These are phyloP conservation scores for Pichia sp. DNA, from an alignment of 1,139 yeast genomes.

Conservation along the genomic window DNA sequence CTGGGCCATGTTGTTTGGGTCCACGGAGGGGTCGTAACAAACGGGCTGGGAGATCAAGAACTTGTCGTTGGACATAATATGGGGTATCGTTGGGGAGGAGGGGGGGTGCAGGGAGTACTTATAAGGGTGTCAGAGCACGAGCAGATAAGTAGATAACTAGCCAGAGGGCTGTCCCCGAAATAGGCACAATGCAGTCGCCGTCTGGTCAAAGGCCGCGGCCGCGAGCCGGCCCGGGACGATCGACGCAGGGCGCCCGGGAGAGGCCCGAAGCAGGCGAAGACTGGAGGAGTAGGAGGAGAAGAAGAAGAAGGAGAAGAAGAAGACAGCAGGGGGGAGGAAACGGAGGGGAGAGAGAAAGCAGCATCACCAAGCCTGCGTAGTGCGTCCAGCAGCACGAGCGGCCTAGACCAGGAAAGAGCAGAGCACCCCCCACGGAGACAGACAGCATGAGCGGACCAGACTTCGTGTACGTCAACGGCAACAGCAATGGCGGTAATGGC, in stretches of 20 bases:
- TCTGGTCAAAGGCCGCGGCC: no score
- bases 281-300: no score
- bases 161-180: no score
- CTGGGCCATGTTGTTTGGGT: conserved; percentile 30
- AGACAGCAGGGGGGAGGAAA: background rate
- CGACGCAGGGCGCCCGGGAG: no score
- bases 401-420: background rate
- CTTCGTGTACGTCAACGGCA: background rate
- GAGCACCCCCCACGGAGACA: background rate
- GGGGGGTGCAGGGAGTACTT: no score
- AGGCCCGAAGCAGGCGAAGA: no score
- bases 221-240: no score
- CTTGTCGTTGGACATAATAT: background rate
- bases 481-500: background rate
- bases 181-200: no score
- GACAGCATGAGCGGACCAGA: background rate
- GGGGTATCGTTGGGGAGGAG: background rate
- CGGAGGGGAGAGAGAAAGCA: background rate
- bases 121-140: background rate
- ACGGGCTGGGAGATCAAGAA: conserved; percentile 10
- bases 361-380: no score
- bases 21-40: conserved; percentile 28
- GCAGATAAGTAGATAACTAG: background rate
- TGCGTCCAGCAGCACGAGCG: background rate
- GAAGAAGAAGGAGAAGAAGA: no score